Percentiles rank a stretch among this genome's conserved stretches.
These are phyloP conservation scores for Stephania yunnanensis DNA, from an alignment of 164 flowering plant species.

Conservation along the genomic window DNA sequence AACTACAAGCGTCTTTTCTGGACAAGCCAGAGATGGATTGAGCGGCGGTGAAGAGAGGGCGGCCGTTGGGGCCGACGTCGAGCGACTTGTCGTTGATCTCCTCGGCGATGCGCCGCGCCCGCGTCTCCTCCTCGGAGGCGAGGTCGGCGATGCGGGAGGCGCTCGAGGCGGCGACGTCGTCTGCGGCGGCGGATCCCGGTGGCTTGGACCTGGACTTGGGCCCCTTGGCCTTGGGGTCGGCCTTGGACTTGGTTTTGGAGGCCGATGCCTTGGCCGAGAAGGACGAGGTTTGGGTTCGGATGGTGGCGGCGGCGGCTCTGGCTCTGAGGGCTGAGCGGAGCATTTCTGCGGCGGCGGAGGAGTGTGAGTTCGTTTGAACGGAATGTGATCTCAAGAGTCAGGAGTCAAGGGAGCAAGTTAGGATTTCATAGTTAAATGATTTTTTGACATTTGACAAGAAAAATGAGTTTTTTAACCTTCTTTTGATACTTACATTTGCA, in stretches of 20 bases:
- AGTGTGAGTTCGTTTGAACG: background rate
- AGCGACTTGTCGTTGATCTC: slow-evolving; percentile 54
- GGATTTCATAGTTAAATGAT: too few species aligned
- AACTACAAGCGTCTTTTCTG: slow-evolving; percentile 47
- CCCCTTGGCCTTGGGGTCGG: background rate
- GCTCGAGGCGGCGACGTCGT: slow-evolving; percentile 16
- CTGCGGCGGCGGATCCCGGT: slow-evolving; percentile 6
- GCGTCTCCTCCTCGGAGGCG: slow-evolving; percentile 28
- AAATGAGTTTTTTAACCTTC: too few species aligned
- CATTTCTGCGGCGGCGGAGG: background rate
- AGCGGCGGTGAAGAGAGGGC: slow-evolving; percentile 61
- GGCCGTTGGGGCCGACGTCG: slow-evolving; percentile 66
- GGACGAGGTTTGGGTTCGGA: background rate
- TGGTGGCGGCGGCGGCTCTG: background rate
- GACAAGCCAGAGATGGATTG: slow-evolving; percentile 53
- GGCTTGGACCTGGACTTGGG: slow-evolving; percentile 24
- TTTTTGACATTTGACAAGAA: too few species aligned
- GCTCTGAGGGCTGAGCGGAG: slow-evolving; percentile 1
- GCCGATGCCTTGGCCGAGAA: background rate
- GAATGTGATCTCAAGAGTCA: too few species aligned
- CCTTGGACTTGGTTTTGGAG: background rate
- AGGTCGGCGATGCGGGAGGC: slow-evolving; percentile 16
- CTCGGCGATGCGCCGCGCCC: slow-evolving; percentile 35
- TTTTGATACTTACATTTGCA: too few species aligned
- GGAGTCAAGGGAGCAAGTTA: too few species aligned